These are phyloP conservation scores for Mangifera indica DNA, from an alignment of 345 rosid species.

Conservation along the genomic window DNA sequence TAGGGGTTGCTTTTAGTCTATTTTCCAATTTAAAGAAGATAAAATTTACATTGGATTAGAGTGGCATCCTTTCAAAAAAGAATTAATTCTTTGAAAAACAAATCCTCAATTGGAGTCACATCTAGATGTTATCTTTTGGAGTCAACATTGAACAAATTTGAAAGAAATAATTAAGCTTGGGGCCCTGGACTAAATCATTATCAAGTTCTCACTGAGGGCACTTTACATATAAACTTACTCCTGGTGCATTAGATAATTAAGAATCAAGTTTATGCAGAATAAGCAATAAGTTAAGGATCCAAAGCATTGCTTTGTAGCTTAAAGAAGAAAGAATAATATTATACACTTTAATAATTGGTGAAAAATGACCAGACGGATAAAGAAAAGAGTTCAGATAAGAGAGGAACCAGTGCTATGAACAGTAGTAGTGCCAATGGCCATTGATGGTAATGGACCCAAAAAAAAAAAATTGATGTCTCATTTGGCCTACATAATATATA, in stretches of 20 bases:
- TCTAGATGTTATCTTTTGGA: background rate
- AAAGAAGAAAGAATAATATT: conserved; percentile 22
- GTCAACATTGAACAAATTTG: background rate
- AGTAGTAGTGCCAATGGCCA: too few species aligned
- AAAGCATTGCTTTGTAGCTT: conserved; percentile 14
- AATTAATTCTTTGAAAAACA: background rate
- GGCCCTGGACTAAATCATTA: background rate
- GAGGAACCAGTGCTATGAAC: conserved; percentile 16
- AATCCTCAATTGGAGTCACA: too few species aligned
- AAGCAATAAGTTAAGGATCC: conserved; percentile 17
- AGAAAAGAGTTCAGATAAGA: conserved; percentile 29
- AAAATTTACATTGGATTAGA: conserved; percentile 1
- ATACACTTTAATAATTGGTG: conserved; percentile 31
- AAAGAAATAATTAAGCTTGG: too few species aligned
- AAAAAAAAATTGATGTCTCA: conserved; percentile 10
- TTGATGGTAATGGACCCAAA: conserved; percentile 1
- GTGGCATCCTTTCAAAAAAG: conserved; percentile 12
- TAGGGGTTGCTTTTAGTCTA: too few species aligned
- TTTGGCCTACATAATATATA: conserved; percentile 13
- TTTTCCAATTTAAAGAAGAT: too few species aligned
- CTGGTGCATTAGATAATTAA: background rate
- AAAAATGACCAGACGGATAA: conserved; percentile 27
- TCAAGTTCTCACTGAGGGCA: background rate
- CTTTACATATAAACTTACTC: too few species aligned
- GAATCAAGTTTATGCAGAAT: conserved; percentile 17